phyloP scores from a whole-genome alignment of 169 alveolate genomes.

The Plasmodium knowlesi region DNA sequence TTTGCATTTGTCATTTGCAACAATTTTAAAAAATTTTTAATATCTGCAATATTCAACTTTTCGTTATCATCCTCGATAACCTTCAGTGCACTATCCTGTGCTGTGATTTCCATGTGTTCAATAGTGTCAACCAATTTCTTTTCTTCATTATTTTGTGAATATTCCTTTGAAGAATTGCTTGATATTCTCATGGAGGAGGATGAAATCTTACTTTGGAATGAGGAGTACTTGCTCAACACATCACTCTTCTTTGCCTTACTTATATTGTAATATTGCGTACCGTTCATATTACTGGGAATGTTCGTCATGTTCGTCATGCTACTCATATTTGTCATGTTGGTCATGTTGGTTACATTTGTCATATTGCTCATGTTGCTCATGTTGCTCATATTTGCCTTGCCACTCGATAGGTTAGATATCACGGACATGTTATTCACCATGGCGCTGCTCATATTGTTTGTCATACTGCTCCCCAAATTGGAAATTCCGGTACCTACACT shows the following conservation, averaged over 20 bases:
- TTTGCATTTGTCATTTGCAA: slow-evolving; percentile 22
- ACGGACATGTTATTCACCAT: neutral
- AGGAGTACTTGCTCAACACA: neutral
- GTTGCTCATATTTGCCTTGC: neutral
- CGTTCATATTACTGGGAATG: neutral
- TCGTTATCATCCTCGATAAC: slow-evolving; percentile 70
- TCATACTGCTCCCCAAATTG: neutral
- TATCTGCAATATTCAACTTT: slow-evolving; percentile 62
- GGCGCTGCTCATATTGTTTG: neutral
- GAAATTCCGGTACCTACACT: neutral
- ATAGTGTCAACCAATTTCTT: slow-evolving; percentile 38
- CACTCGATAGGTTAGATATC: neutral
- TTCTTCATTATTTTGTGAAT: slow-evolving; percentile 11
- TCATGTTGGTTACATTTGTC: neutral
- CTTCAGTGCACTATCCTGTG: slow-evolving; percentile 66
- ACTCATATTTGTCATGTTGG: neutral
- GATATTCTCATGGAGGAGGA: slow-evolving; percentile 56
- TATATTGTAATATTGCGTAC: neutral
- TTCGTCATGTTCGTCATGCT: neutral
- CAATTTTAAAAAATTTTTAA: slow-evolving; percentile 48
- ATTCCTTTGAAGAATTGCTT: slow-evolving; percentile 62
- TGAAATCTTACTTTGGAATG: slow-evolving; percentile 18
- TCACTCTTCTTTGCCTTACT: slow-evolving; percentile 1
- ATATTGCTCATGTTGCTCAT: neutral
- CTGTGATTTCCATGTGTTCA: slow-evolving; percentile 67